A percentile compares a stretch with the other conserved stretches of the same genome.
These are phyloP conservation scores for Colletotrichum tropicicola DNA, from an alignment of 2,329 filamentous ascomycete genomes.

Conservation along the genomic window DNA sequence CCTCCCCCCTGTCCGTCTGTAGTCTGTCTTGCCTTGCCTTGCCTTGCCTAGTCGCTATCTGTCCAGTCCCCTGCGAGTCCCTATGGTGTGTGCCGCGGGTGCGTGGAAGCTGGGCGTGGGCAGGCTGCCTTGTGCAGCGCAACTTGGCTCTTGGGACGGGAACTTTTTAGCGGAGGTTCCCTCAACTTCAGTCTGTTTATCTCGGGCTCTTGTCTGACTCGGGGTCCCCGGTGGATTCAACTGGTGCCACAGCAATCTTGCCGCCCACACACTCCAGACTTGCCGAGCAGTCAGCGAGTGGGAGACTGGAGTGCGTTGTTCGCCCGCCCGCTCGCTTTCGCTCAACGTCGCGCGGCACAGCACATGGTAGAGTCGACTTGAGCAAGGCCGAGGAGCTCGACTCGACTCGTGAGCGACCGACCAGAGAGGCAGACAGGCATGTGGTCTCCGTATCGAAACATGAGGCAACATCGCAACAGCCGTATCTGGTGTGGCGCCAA, in stretches of 20 bases:
- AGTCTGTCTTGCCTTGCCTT: not conserved
- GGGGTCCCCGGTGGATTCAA: constrained; percentile 25
- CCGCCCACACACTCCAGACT: constrained; percentile 20
- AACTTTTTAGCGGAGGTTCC: constrained; percentile 17
- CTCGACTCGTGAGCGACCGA: too few species aligned
- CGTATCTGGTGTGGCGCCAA: constrained; percentile 24
- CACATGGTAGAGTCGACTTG: not conserved
- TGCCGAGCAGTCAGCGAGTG: constrained; percentile 12
- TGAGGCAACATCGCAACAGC: constrained; percentile 10
- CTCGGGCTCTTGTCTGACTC: constrained; percentile 25
- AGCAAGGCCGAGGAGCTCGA: not conserved
- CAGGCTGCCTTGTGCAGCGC: constrained; percentile 1
- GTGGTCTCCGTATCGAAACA: constrained; percentile 11
- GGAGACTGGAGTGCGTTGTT: not conserved
- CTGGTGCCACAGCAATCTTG: constrained; percentile 29
- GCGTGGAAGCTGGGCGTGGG: constrained; percentile 2
- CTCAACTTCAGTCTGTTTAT: constrained; percentile 22
- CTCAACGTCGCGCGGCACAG: constrained; percentile 9
- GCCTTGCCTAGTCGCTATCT: constrained; percentile 5
- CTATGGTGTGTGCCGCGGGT: not conserved
- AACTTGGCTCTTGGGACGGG: not conserved
- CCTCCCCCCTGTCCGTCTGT: not conserved
- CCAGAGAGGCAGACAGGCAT: not conserved
- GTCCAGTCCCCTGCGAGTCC: not conserved
- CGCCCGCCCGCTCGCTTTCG: not conserved